phyloP scores from a whole-genome alignment of 306 rosid genomes.

The Cicer bijugum region DNA sequence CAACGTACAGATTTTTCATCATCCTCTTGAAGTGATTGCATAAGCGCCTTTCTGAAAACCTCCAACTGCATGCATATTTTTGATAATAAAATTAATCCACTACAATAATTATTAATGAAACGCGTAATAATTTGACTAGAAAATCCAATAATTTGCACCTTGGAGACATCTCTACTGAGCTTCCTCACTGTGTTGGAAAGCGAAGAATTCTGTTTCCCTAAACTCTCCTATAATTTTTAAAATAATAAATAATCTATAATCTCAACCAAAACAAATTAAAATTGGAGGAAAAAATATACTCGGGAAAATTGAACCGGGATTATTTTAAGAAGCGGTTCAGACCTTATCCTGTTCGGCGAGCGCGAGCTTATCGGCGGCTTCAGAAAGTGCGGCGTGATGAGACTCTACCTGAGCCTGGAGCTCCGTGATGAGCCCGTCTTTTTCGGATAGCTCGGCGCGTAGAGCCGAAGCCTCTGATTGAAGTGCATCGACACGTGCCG shows the following conservation, averaged over 20 bases:
- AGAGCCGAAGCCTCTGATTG: constrained; percentile 61
- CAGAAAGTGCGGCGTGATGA: constrained; percentile 60
- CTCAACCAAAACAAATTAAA: neutral
- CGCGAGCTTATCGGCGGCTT: constrained; percentile 62
- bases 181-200: constrained; percentile 72
- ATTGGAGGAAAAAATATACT: neutral
- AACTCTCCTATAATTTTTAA: constrained; percentile 54
- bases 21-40: constrained; percentile 86
- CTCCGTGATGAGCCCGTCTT: constrained; percentile 59
- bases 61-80: constrained; percentile 66
- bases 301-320: neutral
- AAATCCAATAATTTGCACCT: constrained; percentile 52
- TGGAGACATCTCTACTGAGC: constrained; percentile 88
- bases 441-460: constrained; percentile 60
- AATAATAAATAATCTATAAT: neutral
- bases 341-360: constrained; percentile 69
- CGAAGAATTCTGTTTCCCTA: constrained; percentile 67
- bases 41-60: constrained; percentile 84
- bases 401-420: constrained; percentile 68
- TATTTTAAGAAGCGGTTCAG: constrained; percentile 1
- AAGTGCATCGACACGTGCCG: constrained; percentile 75
- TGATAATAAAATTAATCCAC: neutral
- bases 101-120: too few relatives aligned
- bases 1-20: constrained; percentile 68
- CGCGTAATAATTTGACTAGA: too few relatives aligned